Conservation (phyloP, 2,329 filamentous ascomycete genomes). For the Aaosphaeria pasadenensis region DNA sequence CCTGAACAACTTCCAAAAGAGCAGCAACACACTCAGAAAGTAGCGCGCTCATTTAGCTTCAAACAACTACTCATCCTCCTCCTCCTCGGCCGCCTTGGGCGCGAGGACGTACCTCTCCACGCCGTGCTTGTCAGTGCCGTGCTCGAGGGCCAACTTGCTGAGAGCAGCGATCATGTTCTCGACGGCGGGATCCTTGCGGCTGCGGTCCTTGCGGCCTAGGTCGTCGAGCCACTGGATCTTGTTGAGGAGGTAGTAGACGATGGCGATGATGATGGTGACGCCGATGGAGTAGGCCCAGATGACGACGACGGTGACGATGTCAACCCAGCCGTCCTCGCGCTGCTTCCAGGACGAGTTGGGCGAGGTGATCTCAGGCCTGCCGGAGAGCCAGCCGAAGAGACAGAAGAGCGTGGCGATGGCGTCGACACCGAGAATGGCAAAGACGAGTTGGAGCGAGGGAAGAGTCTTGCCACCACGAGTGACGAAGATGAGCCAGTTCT, state of each 20-base stretch:
- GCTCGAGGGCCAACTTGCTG: conserved; percentile 61
- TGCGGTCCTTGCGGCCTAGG: conserved; percentile 62
- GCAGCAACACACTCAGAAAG: too few relatives aligned
- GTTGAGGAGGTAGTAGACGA: conserved; percentile 63
- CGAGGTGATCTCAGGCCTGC: conserved; percentile 43
- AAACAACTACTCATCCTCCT: conserved; percentile 44
- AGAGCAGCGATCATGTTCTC: conserved; percentile 66
- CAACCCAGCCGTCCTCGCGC: conserved; percentile 52
- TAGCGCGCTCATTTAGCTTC: too few relatives aligned
- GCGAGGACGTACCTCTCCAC: conserved; percentile 44
- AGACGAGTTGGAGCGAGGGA: conserved; percentile 71
- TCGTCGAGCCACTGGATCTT: conserved; percentile 58
- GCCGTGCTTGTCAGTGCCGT: conserved; percentile 52
- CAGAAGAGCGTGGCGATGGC: conserved; percentile 70
- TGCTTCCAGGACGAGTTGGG: conserved; percentile 40
- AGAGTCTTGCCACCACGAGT: conserved; percentile 64
- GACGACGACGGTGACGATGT: conserved; percentile 64
- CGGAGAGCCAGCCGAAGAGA: conserved; percentile 71
- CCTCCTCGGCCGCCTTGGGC: conserved; percentile 44
- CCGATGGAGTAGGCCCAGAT: conserved; percentile 66
- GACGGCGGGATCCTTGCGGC: conserved; percentile 59
- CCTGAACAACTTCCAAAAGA: too few relatives aligned
- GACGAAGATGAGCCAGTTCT: conserved; percentile 56
- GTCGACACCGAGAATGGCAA: conserved; percentile 70
- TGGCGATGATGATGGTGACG: conserved; percentile 63